Evolutionary conservation across 2,329 filamentous ascomycete genomes (phyloP), one percentile per base, ranked within the genome.

Genomic region (Fusarium longipes): DNA sequence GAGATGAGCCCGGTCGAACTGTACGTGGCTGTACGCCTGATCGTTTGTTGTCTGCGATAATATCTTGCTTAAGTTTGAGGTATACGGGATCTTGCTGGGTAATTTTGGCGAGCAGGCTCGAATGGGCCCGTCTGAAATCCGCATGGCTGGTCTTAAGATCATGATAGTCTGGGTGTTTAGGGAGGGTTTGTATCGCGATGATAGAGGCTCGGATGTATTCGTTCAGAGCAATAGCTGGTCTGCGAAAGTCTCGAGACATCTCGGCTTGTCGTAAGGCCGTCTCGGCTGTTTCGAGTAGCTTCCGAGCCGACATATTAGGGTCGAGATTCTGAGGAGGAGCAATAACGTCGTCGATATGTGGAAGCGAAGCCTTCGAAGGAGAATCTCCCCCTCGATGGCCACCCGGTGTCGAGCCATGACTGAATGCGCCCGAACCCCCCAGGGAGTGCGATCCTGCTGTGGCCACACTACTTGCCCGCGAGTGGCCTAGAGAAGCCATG

Each of bases 171-270:
- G 86, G 87, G 76, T 97, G 93, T 33, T 84, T 84, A 3, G 92
- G 91, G 25, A 98, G 89, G 39, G 89, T 82, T 56, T 95, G 89
- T 49, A 93, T 84, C 15, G 91, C 86, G 55, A 97, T 91, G 57
- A 93, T 89, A 61, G 87, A 93, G 12, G 94, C 92, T 65, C 90
- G 87, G 58, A 98, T 85, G 74, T 95, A 98, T 63, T 97, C 92
- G 67, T 91, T 87, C 55, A 97, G 90, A 5, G 94, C 94, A 35
- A 88, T 78, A 74, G 96, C 93, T 6, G 89, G 87, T 33, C 88
- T 83, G 25, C 86, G 82, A 78, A 91, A 90, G 63, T 86, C 86
- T 59, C 89, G 82, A 57, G 84, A 82, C 51, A 85, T 86, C 65
- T 88, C 85, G 35, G 92, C 90, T 70, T 87, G 84, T 62, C 83